Evolutionary conservation across 306 rosid genomes (phyloP), one percentile per base, ranked within the genome.

Genomic region (Rosa rugosa): DNA sequence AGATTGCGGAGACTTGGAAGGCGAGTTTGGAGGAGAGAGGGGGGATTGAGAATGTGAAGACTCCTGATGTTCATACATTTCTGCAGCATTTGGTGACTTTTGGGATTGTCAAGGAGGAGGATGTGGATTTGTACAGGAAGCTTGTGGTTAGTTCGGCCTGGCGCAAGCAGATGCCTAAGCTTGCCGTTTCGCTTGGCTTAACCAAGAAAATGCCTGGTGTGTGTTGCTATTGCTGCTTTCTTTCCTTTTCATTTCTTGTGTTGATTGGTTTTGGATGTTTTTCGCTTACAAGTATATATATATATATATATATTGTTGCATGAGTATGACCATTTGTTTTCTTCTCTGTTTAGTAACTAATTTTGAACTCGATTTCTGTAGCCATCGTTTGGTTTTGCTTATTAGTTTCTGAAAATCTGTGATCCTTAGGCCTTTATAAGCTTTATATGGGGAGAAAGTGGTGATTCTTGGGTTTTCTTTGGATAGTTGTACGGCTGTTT

Each of bases 151-250:
- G 89, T 25, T 95, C 97, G 11, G 98, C 99, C 18, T 95, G 99
- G 99, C 84, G 99, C 87, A 95, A 91, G 87, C 99, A 93, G 89
- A 95, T 93, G 99, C 99, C 99, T 0, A 95, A 93, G 87, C 97
- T 95, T 45, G 99, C 98, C 0, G 93, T 93, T 68, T 95, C 97
- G 0, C 99, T 95, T 31, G 99, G 99, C 70, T 96, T 95, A n/a
- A 63, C 91, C 17, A 79, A 90, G 38, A 88, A 93, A 82, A 93
- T 95, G 99, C 98, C 99, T 5, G 98, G 99, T 95, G 68, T 95
- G 68, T 23, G 78, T 71, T 72, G 20, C 62, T 22, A 50, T 6
- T n/a, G 59, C 56, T 23, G 18, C 70, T 12, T 13, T 71, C 13
- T 7, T 54, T 41, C 14, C 31, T 56, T 36, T 64, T 46, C 4